These are phyloP conservation scores for Teunomyces stri DNA, from an alignment of 805 yeast genomes.

Conservation along the genomic window DNA sequence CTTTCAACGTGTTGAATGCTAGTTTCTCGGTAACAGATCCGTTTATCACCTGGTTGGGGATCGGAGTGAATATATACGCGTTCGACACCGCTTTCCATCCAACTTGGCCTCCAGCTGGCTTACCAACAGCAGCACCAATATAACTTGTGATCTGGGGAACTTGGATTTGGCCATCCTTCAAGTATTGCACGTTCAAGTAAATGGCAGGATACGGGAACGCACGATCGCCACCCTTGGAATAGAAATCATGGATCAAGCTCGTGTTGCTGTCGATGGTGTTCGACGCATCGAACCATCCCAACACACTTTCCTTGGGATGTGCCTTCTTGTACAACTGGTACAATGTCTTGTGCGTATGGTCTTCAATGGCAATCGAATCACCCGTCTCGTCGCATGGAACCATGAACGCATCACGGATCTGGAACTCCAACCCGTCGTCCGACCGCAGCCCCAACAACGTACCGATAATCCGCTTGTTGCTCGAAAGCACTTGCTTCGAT, in stretches of 20 bases:
- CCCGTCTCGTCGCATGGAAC: conserved; percentile 76
- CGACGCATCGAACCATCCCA: conserved; percentile 82
- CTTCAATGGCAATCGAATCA: conserved; percentile 74
- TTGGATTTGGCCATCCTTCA: conserved; percentile 44
- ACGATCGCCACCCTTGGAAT: conserved; percentile 64
- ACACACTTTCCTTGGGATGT: conserved; percentile 71
- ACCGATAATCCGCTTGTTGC: conserved; percentile 66
- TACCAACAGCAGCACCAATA: conserved; percentile 73
- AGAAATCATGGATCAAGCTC: conserved; percentile 78
- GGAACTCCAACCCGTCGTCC: conserved; percentile 77
- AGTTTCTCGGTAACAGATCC: conserved; percentile 53
- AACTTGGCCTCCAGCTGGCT: conserved; percentile 29
- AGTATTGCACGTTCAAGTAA: conserved; percentile 69
- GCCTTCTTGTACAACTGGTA: conserved; percentile 72
- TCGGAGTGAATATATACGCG: conserved; percentile 69
- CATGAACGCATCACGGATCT: conserved; percentile 70
- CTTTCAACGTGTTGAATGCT: conserved; percentile 48
- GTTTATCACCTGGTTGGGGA: conserved; percentile 63
- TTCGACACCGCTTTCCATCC: conserved; percentile 40
- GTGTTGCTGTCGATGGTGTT: conserved; percentile 65
- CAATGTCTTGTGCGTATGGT: conserved; percentile 68
- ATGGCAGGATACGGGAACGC: conserved; percentile 76
- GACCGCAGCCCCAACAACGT: conserved; percentile 78
- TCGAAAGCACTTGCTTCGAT: conserved; percentile 45
- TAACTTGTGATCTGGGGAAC: conserved; percentile 65